Evolutionary conservation across 176 grass and related monocot species (phyloP).

Genomic region (Triticum dicoccoides): DNA sequence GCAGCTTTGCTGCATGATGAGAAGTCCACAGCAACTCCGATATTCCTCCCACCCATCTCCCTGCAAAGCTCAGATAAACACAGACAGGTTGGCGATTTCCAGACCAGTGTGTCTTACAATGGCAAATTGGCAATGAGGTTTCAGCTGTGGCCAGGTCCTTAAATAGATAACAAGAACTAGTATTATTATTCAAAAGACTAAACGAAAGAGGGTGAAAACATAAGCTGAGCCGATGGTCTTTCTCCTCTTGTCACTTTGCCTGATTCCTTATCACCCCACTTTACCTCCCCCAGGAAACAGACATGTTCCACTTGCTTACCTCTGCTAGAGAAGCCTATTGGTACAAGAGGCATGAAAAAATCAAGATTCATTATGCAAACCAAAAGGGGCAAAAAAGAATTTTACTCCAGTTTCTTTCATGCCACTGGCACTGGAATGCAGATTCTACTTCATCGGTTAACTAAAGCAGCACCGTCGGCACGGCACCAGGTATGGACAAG

Average conservation of each 20-base stretch:
- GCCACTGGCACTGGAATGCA: neutral
- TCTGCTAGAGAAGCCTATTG: neutral
- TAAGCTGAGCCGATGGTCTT: neutral
- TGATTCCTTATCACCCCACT: conserved; percentile 37
- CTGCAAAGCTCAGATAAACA: neutral
- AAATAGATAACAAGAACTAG: conserved; percentile 34
- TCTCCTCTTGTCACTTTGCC: neutral
- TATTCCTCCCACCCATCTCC: conserved; percentile 52
- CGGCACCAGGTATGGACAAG: neutral
- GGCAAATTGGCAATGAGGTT: neutral
- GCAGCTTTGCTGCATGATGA: conserved; percentile 74
- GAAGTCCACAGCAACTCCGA: conserved; percentile 71
- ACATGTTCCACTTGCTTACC: conserved; percentile 23
- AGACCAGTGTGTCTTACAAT: conserved; percentile 1
- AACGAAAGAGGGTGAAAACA: neutral
- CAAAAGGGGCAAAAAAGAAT: conserved; percentile 21
- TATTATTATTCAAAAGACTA: neutral
- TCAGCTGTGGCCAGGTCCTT: conserved; percentile 28
- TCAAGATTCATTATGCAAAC: conserved; percentile 43
- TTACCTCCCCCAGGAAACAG: conserved; percentile 10
- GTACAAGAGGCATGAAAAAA: neutral
- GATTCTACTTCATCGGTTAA: conserved; percentile 25
- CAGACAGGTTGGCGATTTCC: neutral
- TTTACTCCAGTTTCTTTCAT: conserved; percentile 18
- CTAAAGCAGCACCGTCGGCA: conserved; percentile 9